Percentiles rank a stretch among this genome's conserved stretches.
These are phyloP conservation scores for Cryphonectria naterciae DNA, from an alignment of 2,329 filamentous ascomycete genomes.

Conservation along the genomic window DNA sequence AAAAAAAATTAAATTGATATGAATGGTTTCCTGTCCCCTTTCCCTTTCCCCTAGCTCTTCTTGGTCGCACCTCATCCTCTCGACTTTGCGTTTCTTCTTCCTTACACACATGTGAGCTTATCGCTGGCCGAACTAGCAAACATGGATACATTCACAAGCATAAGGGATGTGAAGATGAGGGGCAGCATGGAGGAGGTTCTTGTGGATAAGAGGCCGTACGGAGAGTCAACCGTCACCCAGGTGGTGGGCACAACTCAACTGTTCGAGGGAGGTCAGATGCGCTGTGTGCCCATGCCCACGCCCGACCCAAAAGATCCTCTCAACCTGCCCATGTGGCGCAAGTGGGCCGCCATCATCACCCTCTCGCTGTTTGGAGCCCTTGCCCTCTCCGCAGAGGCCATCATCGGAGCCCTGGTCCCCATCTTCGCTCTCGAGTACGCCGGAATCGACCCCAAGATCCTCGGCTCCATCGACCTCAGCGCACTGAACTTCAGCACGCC, in stretches of 20 bases:
- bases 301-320: conserved; percentile 31
- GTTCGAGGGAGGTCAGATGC: conserved; percentile 28
- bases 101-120: background rate
- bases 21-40: background rate
- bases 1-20: background rate
- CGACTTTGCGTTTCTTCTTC: background rate
- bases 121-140: conserved; percentile 14
- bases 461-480: conserved; percentile 31
- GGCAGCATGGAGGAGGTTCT: conserved; percentile 26
- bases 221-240: conserved; percentile 16
- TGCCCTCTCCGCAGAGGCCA: conserved; percentile 32
- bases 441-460: conserved; percentile 32
- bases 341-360: conserved; percentile 33
- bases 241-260: conserved; percentile 30
- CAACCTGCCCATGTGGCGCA: conserved; percentile 33
- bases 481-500: conserved; percentile 29
- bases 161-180: conserved; percentile 13
- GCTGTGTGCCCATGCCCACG: conserved; percentile 30
- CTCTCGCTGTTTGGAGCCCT: conserved; percentile 34
- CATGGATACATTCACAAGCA: background rate
- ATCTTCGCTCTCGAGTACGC: conserved; percentile 35
- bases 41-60: background rate
- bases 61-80: background rate
- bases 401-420: conserved; percentile 32
- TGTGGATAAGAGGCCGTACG: conserved; percentile 6